These are phyloP conservation scores for Leccinum uliginosum DNA, from an alignment of 768 basidiomycete genomes.

Conservation along the genomic window DNA sequence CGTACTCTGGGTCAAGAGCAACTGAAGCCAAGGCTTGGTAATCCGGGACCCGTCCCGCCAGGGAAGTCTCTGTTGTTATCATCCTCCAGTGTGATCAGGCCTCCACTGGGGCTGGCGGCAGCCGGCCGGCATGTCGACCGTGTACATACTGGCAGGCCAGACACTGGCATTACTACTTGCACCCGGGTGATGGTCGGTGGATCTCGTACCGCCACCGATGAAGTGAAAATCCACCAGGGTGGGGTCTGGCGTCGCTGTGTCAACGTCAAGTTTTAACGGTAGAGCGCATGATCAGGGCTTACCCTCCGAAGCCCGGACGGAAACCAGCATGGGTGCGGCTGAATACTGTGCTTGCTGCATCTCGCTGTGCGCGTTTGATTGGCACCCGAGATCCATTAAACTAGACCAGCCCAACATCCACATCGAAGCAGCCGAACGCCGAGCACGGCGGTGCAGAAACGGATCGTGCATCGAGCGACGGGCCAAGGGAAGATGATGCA, in stretches of 20 bases:
- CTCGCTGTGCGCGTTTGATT: background rate
- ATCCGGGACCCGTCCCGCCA: background rate
- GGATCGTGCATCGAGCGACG: background rate
- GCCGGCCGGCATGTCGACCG: too few species aligned
- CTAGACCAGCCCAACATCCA: background rate
- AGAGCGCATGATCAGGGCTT: background rate
- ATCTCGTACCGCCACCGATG: too few species aligned
- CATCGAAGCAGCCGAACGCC: background rate
- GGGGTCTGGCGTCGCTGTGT: background rate
- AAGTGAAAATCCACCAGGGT: too few species aligned
- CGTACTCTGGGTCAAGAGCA: background rate
- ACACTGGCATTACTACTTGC: too few species aligned
- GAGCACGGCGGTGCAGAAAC: background rate
- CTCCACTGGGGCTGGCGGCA: too few species aligned
- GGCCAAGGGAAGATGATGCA: background rate
- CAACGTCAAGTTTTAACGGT: too few species aligned
- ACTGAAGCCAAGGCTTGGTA: background rate
- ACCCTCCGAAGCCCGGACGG: background rate
- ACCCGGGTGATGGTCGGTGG: too few species aligned
- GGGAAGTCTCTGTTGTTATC: background rate
- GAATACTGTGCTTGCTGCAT: background rate
- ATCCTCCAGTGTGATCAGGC: background rate
- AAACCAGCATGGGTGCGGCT: accelerated
- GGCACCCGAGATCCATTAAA: background rate
- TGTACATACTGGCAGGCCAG: too few species aligned